A percentile compares a stretch with the other conserved stretches of the same genome.
These are phyloP conservation scores for Boletus speciosus DNA, from an alignment of 768 basidiomycete genomes.

Conservation along the genomic window DNA sequence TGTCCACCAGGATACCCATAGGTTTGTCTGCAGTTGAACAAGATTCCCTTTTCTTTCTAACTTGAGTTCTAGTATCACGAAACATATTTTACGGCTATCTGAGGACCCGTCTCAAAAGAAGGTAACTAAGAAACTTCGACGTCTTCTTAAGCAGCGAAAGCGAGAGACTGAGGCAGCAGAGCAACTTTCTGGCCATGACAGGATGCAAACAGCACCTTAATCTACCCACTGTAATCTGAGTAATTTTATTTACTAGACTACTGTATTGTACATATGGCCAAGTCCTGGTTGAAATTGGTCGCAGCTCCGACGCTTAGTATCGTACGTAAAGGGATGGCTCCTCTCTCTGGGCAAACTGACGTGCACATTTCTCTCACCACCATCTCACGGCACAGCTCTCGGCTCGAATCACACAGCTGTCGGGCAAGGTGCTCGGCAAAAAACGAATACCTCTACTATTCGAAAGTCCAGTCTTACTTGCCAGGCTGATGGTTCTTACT, in stretches of 20 bases:
- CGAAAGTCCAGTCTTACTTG: conserved; percentile 10
- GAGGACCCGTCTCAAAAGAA: conserved; percentile 34
- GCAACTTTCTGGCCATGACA: background rate
- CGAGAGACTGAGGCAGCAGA: conserved; percentile 9
- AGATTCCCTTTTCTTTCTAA: background rate
- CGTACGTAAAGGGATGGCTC: conserved; percentile 27
- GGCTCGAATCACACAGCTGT: conserved; percentile 14
- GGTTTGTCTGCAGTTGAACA: conserved; percentile 36
- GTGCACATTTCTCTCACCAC: conserved; percentile 21
- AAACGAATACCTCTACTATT: conserved; percentile 15
- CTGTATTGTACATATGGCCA: conserved; percentile 1
- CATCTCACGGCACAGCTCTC: conserved; percentile 14
- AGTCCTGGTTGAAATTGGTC: background rate
- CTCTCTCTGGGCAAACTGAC: conserved; percentile 13
- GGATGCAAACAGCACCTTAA: conserved; percentile 5
- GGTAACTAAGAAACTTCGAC: conserved; percentile 38
- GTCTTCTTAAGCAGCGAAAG: conserved; percentile 37
- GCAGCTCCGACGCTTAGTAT: conserved; percentile 11
- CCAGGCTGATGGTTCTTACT: conserved; percentile 32
- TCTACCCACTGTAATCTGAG: conserved; percentile 9
- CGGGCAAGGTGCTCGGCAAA: conserved; percentile 16
- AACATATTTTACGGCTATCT: conserved; percentile 44
- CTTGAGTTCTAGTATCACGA: conserved; percentile 35
- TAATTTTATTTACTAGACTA: conserved; percentile 8
- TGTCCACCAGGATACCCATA: conserved; percentile 48